Evolutionary conservation across 768 basidiomycete genomes (phyloP), one percentile per base, ranked within the genome.

Genomic region (Coprinopsis strossmayeri): DNA sequence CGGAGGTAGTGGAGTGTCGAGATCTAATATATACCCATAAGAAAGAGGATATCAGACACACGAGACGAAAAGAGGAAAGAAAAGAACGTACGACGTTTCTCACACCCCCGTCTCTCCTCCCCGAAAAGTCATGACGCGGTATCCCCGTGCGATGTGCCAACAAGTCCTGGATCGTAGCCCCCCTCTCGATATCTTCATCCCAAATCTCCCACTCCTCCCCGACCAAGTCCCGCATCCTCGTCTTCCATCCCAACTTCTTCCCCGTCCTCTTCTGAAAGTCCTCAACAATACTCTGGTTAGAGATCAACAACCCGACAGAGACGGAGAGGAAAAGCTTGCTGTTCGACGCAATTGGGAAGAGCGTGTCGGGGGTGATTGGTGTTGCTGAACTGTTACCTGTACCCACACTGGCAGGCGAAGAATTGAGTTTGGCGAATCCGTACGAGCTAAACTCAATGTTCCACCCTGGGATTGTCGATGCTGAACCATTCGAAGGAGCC

Each of bases 321-420:
- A 67, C 48, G 1, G 71, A 59, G 2, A 69, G 57, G 46, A 73
- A 72, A 1, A 72, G 59, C 53, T 73, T 72, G 63, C 64, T 68
- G 56, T 72, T 70, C 0, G 70, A 72, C 17, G 71, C 72, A 46
- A 74, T 71, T 3, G 69, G 68, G 46, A 72, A 73, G 3, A 74
- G 46, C 1, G 73, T 69, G 49, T 73, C 70, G 0, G 70, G 69
- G 1, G 68, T 71, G 1, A 73, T 60, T 5, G 67, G 68, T 12
- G 12, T 34, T n/a, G n/a, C n/a, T n/a, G n/a, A n/a, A n/a, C n/a
- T n/a, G n/a, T n/a, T n/a, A n/a, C n/a, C n/a, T n/a, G n/a, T n/a
- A n/a, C n/a, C n/a, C n/a, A n/a, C n/a, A n/a, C n/a, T n/a, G n/a
- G n/a, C n/a, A 25, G 0, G 64, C 49, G 1, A 64, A 65, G 26